Percentiles rank a stretch among this genome's conserved stretches.
Conservation (phyloP, 192 early-diverging fungal species). For the Gonapodya prolifera region DNA sequence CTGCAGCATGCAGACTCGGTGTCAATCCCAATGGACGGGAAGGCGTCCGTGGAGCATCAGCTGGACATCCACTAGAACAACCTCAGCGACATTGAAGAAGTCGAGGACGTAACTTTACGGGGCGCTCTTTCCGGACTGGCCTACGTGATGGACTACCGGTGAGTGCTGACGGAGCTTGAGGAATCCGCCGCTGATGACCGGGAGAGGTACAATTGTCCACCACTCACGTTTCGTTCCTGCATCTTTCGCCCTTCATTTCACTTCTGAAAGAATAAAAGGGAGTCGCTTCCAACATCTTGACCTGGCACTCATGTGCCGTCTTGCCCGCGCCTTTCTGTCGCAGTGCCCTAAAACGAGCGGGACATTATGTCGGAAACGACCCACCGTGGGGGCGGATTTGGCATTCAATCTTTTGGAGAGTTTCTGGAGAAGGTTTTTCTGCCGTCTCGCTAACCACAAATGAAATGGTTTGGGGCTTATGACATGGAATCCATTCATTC, state of each 20-base stretch:
- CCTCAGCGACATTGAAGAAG: constrained; percentile 60
- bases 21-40: too few relatives aligned
- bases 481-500: not conserved
- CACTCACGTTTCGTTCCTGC: too few relatives aligned
- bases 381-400: constrained; percentile 65
- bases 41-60: constrained; percentile 53
- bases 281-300: constrained; percentile 75
- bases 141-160: constrained; percentile 91
- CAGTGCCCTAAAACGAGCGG: constrained; percentile 52
- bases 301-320: constrained; percentile 64
- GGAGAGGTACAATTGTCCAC: too few relatives aligned
- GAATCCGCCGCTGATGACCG: too few relatives aligned
- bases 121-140: constrained; percentile 80
- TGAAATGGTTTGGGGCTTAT: not conserved
- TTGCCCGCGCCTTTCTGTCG: constrained; percentile 72
- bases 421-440: constrained; percentile 56
- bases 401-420: constrained; percentile 87
- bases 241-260: too few relatives aligned
- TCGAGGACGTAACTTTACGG: constrained; percentile 49
- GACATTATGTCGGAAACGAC: constrained; percentile 38
- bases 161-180: too few relatives aligned
- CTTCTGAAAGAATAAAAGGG: constrained; percentile 75
- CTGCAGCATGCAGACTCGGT: too few relatives aligned
- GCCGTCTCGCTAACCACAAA: not conserved
- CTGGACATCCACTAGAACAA: constrained; percentile 63